Conservation (phyloP, 257 asterid species). For the Salvia splendens region DNA sequence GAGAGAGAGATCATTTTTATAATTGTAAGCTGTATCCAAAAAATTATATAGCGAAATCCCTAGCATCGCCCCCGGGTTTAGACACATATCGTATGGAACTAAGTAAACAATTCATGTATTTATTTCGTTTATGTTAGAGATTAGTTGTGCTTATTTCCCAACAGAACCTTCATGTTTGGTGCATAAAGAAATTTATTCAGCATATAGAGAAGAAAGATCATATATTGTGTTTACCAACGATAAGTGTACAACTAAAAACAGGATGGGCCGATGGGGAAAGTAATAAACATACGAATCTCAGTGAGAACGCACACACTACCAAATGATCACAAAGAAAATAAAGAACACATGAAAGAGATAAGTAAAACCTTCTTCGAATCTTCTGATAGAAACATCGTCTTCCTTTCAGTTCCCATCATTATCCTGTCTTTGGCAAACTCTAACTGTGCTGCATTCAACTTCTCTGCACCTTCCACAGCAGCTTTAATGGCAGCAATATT, state of each 20-base stretch:
- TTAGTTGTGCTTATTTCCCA: no score
- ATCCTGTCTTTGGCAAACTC: constrained; percentile 99
- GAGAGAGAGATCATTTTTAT: not conserved
- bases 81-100: no score
- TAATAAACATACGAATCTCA: no score
- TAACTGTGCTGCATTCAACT: constrained; percentile 68
- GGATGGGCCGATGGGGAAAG: no score
- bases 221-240: not conserved
- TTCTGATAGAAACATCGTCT: constrained; percentile 89
- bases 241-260: no score
- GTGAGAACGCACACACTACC: no score
- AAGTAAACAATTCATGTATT: no score
- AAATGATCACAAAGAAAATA: no score
- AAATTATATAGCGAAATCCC: not conserved
- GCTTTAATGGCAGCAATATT: constrained; percentile 97
- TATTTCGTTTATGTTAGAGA: no score
- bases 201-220: not conserved
- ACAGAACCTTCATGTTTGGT: not conserved
- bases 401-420: constrained; percentile 98
- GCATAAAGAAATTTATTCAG: not conserved
- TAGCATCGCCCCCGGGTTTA: no score
- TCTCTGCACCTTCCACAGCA: constrained; percentile 97
- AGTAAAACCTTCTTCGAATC: constrained; percentile 74
- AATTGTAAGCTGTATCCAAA: no score
- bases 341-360: no score